A percentile compares a stretch with the other conserved stretches of the same genome.
phyloP scores from a whole-genome alignment of 192 early-diverging fungal genomes.

The Coemansia sp. region DNA sequence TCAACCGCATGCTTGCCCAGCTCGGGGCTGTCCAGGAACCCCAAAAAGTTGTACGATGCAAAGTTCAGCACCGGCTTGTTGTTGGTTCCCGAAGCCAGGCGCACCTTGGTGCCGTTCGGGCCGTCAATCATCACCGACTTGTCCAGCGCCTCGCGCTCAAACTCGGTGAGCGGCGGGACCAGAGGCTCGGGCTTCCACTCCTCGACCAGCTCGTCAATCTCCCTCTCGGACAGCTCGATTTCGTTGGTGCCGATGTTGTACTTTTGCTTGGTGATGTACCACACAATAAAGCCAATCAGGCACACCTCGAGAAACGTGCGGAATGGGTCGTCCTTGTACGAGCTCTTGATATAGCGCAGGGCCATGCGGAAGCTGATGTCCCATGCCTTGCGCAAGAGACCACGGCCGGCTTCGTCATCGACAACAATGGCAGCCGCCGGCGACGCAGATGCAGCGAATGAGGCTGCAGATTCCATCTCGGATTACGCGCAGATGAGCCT shows the following conservation, averaged over 20 bases:
- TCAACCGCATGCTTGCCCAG: conserved; percentile 80
- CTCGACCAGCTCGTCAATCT: conserved; percentile 89
- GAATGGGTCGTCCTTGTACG: conserved; percentile 92
- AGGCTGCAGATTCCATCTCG: conserved; percentile 16
- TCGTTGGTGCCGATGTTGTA: conserved; percentile 73
- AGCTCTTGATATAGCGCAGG: conserved; percentile 77
- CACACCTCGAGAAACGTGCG: conserved; percentile 79
- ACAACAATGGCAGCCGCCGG: background rate
- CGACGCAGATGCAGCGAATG: conserved; percentile 2
- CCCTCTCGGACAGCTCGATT: conserved; percentile 82
- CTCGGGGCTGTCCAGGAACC: conserved; percentile 66
- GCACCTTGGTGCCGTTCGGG: conserved; percentile 47
- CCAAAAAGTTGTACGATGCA: conserved; percentile 84
- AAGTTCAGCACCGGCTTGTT: conserved; percentile 62
- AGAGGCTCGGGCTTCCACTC: conserved; percentile 96
- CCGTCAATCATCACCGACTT: conserved; percentile 72
- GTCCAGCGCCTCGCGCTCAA: conserved; percentile 70
- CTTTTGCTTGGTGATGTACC: conserved; percentile 81
- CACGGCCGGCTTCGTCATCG: conserved; percentile 7
- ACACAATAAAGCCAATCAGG: conserved; percentile 80
- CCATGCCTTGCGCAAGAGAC: conserved; percentile 37
- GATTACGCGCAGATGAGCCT: too few relatives aligned
- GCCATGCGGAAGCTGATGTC: conserved; percentile 60
- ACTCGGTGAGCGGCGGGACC: conserved; percentile 69
- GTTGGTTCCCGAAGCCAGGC: conserved; percentile 39